Percentiles rank a stretch among this genome's conserved stretches.
These are phyloP conservation scores for Candida smagusa DNA, from an alignment of 1,139 yeast genomes.

Conservation along the genomic window DNA sequence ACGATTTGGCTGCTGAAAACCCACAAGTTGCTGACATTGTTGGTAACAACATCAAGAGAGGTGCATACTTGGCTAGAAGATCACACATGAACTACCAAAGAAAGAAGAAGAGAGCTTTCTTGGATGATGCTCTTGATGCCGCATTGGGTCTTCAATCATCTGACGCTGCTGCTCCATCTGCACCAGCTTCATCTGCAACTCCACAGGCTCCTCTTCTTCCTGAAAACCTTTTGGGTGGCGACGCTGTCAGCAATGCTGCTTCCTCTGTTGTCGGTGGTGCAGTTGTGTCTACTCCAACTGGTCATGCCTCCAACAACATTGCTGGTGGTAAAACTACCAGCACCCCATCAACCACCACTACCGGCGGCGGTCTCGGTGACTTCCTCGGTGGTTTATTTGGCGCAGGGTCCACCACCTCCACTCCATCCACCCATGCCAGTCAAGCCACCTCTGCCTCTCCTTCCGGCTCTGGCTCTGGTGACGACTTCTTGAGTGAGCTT, in stretches of 20 bases:
- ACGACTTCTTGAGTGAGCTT: no score
- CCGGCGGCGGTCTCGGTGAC: slow-evolving; percentile 11
- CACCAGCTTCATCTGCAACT: slow-evolving; percentile 9
- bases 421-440: slow-evolving; percentile 10
- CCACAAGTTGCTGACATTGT: slow-evolving; percentile 9
- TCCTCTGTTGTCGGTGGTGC: slow-evolving; percentile 7
- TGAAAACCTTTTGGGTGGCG: slow-evolving; percentile 10
- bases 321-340: slow-evolving; percentile 9
- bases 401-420: slow-evolving; percentile 10
- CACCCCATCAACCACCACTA: slow-evolving; percentile 9
- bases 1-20: slow-evolving; percentile 7
- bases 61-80: slow-evolving; percentile 7
- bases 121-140: slow-evolving; percentile 9
- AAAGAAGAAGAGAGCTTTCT: slow-evolving; percentile 5
- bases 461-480: neutral
- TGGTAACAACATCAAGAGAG: slow-evolving; percentile 6
- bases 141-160: slow-evolving; percentile 7
- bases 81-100: slow-evolving; percentile 2
- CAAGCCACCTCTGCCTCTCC: neutral
- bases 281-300: slow-evolving; percentile 6
- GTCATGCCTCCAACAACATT: slow-evolving; percentile 5
- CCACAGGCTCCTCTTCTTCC: slow-evolving; percentile 7
- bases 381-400: slow-evolving; percentile 15
- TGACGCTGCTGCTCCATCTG: slow-evolving; percentile 5
- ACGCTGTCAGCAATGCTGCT: slow-evolving; percentile 6